A percentile compares a stretch with the other conserved stretches of the same genome.
Conservation (phyloP, 305 asterid genomes). For the Plantago lanceolata region DNA sequence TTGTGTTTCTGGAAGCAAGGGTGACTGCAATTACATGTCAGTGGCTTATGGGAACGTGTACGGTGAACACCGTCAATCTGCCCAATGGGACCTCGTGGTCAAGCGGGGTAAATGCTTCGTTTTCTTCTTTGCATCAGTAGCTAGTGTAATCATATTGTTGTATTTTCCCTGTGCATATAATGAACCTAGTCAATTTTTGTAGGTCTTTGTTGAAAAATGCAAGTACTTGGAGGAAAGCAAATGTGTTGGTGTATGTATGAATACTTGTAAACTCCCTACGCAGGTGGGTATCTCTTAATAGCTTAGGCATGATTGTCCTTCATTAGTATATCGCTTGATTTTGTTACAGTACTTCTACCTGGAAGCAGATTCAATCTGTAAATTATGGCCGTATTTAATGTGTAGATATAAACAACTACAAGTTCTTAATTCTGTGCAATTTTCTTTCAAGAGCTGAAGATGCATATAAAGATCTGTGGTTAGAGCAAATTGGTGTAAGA, state of each 20-base stretch:
- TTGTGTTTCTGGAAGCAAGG: constrained; percentile 57
- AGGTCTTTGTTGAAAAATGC: constrained; percentile 85
- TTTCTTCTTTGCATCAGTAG: constrained; percentile 5
- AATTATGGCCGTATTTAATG: background rate
- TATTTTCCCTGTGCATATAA: background rate
- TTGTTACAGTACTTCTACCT: background rate
- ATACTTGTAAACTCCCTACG: constrained; percentile 87
- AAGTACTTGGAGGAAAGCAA: constrained; percentile 90
- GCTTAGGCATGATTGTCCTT: background rate
- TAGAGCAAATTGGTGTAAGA: background rate
- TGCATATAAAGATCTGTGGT: background rate
- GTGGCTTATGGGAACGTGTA: constrained; percentile 87
- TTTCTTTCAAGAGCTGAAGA: background rate
- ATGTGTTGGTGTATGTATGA: constrained; percentile 75
- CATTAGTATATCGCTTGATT: constrained; percentile 9
- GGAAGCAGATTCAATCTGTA: background rate
- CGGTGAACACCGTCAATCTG: constrained; percentile 57
- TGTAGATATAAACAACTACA: background rate
- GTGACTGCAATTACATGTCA: constrained; percentile 78
- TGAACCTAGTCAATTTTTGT: constrained; percentile 20
- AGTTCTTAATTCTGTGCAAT: background rate
- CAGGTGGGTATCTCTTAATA: constrained; percentile 43
- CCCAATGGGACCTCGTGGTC: constrained; percentile 58
- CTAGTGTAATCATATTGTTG: background rate
- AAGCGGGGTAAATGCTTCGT: constrained; percentile 55